Percentiles rank a stretch among this genome's conserved stretches.
Conservation (phyloP, 768 basidiomycete species). For the Floccularia luteovirens region DNA sequence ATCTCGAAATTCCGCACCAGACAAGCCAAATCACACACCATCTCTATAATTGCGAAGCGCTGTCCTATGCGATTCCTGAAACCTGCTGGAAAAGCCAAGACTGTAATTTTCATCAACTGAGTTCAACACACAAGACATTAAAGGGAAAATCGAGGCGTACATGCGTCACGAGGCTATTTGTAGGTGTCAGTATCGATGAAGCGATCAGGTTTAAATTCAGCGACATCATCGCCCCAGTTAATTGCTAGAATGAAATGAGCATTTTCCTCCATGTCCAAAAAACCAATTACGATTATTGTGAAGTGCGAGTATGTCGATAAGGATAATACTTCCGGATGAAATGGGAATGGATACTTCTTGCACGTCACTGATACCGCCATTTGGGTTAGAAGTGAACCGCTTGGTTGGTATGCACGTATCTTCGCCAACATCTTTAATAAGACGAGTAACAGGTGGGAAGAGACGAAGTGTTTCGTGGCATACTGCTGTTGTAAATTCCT, state of each 20-base stretch:
- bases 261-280: not conserved
- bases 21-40: conserved; percentile 31
- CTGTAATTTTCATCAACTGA: conserved; percentile 7
- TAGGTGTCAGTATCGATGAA: conserved; percentile 44
- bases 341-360: conserved; percentile 25
- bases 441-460: conserved; percentile 27
- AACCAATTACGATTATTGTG: conserved; percentile 35
- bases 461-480: conserved; percentile 40
- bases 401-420: conserved; percentile 27
- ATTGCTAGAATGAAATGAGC: conserved; percentile 25
- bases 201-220: conserved; percentile 38
- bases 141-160: conserved; percentile 18
- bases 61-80: conserved; percentile 41
- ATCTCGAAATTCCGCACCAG: conserved; percentile 34
- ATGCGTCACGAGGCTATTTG: conserved; percentile 44
- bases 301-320: conserved; percentile 32
- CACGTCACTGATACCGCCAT: conserved; percentile 17
- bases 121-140: not conserved
- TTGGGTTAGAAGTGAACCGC: conserved; percentile 18
- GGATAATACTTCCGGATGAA: conserved; percentile 26
- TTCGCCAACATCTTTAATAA: conserved; percentile 22
- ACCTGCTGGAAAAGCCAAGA: conserved; percentile 37
- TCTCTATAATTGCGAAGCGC: conserved; percentile 36
- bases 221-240: conserved; percentile 39
- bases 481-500: conserved; percentile 35